These are phyloP conservation scores for Pichia nakasei DNA, from an alignment of 805 yeast species.

Conservation along the genomic window DNA sequence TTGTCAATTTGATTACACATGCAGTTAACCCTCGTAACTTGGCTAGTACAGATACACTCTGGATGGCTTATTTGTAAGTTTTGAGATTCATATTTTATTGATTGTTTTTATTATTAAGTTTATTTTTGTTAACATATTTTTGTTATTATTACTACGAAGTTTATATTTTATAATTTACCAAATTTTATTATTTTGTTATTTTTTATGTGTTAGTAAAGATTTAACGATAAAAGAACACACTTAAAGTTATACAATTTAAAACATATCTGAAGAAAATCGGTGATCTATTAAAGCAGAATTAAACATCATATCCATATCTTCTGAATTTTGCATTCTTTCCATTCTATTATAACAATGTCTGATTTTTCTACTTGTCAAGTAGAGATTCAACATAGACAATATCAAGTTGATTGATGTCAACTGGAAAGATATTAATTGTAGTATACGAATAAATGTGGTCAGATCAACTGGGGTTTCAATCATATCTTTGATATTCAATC, in stretches of 20 bases:
- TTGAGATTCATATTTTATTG: neutral
- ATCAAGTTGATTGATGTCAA: conserved; percentile 15
- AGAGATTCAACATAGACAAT: conserved; percentile 17
- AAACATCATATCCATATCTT: conserved; percentile 3
- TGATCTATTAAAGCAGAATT: conserved; percentile 9
- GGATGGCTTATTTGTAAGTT: conserved; percentile 84
- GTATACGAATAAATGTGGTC: conserved; percentile 7
- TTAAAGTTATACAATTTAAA: conserved; percentile 7
- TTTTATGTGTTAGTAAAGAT: neutral
- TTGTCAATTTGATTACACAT: conserved; percentile 81
- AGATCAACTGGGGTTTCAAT: conserved; percentile 4
- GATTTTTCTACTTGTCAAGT: conserved; percentile 19
- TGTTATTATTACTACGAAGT: too few species aligned
- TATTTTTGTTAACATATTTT: neutral
- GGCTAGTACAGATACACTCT: conserved; percentile 83
- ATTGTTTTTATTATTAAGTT: neutral
- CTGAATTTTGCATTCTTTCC: conserved; percentile 13
- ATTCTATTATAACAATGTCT: conserved; percentile 19
- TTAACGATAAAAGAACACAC: too few species aligned
- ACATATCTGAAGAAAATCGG: conserved; percentile 15
- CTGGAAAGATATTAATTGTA: conserved; percentile 20
- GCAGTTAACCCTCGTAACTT: conserved; percentile 93
- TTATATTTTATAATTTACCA: too few species aligned
- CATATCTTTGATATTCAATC: neutral
- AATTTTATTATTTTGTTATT: neutral